These are phyloP conservation scores for Dissophora ornata DNA, from an alignment of 192 early-diverging fungal species.

Conservation along the genomic window DNA sequence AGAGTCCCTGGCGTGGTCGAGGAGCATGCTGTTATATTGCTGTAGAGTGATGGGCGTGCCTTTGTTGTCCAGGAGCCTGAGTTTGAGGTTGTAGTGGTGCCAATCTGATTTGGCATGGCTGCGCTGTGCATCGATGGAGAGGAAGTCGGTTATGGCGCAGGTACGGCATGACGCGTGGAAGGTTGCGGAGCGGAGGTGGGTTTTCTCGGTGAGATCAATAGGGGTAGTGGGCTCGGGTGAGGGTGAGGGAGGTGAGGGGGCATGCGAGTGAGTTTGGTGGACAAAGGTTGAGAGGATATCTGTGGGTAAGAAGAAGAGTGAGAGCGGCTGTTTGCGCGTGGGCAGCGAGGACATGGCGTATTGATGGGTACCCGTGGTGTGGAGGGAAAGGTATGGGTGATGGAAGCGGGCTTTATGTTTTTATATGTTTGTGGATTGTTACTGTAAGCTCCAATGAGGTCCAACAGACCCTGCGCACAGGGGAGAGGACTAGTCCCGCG, in stretches of 20 bases:
- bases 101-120: constrained; percentile 63
- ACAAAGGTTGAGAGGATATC: constrained; percentile 27
- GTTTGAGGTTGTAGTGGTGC: constrained; percentile 71
- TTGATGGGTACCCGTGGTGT: no score
- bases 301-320: constrained; percentile 37
- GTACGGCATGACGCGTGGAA: constrained; percentile 59
- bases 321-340: no score
- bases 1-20: constrained; percentile 61
- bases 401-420: no score
- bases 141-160: constrained; percentile 54
- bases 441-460: no score
- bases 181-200: no score
- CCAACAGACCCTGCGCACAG: no score
- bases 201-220: no score
- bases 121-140: constrained; percentile 55
- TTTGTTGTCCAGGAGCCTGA: constrained; percentile 47
- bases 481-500: no score
- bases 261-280: constrained; percentile 7
- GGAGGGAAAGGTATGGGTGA: no score
- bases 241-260: no score
- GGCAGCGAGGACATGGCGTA: no score
- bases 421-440: no score
- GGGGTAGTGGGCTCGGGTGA: constrained; percentile 28
- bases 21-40: constrained; percentile 63
- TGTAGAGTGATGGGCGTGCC: constrained; percentile 54